Percentiles rank a stretch among this genome's conserved stretches.
These are phyloP conservation scores for Fusarium anguioides DNA, from an alignment of 2,329 filamentous ascomycete genomes.

Conservation along the genomic window DNA sequence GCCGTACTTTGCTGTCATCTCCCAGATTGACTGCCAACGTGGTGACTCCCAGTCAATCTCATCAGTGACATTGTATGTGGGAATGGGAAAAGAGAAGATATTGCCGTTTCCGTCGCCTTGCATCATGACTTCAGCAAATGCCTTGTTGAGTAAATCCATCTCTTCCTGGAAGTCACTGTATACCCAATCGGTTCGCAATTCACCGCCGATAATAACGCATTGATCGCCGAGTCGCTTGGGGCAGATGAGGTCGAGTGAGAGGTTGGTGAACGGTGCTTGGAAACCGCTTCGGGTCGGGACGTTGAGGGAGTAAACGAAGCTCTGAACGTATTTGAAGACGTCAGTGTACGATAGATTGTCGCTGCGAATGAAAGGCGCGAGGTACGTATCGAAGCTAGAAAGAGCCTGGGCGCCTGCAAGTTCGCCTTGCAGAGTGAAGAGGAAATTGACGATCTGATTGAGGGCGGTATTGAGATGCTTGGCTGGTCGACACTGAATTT, in stretches of 20 bases:
- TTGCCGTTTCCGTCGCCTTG: constrained; percentile 42
- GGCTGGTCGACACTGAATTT: constrained; percentile 41
- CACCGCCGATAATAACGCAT: constrained; percentile 34
- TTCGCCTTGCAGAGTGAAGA: constrained; percentile 41
- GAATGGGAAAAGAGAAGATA: constrained; percentile 42
- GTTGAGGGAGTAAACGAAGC: constrained; percentile 44
- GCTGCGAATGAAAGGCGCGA: constrained; percentile 37
- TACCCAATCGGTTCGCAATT: constrained; percentile 27
- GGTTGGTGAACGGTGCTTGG: constrained; percentile 41
- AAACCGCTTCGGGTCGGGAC: constrained; percentile 43
- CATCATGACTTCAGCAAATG: constrained; percentile 43
- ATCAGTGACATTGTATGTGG: constrained; percentile 39
- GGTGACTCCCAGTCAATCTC: constrained; percentile 41
- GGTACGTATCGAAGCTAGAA: constrained; percentile 42
- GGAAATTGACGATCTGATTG: constrained; percentile 43
- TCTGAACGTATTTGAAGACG: constrained; percentile 41
- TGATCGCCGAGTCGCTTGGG: constrained; percentile 31
- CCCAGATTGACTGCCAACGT: constrained; percentile 41
- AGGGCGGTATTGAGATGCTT: constrained; percentile 43
- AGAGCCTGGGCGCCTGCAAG: constrained; percentile 38
- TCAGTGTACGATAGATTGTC: constrained; percentile 34
- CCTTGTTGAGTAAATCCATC: constrained; percentile 43
- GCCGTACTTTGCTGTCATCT: constrained; percentile 44
- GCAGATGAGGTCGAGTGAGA: constrained; percentile 38
- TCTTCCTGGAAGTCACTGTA: constrained; percentile 42